Percentiles rank a stretch among this genome's conserved stretches.
phyloP scores from a whole-genome alignment of 2,329 filamentous ascomycete genomes.

The Calcarisporium arbuscula region DNA sequence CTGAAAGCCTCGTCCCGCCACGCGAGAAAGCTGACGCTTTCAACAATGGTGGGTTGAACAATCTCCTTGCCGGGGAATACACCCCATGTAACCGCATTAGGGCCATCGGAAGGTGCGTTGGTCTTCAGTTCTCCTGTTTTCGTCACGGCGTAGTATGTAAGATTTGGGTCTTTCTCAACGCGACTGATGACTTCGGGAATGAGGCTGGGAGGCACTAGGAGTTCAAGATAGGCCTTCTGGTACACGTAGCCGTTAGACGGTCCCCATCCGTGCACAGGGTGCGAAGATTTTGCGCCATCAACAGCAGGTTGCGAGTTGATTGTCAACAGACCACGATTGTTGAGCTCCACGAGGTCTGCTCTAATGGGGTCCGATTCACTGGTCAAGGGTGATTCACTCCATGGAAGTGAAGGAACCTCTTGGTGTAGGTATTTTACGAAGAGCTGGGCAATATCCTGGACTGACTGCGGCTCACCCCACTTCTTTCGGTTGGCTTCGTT shows the following conservation, averaged over 20 bases:
- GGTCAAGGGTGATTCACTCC: constrained; percentile 87
- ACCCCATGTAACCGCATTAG: constrained; percentile 98
- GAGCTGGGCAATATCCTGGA: constrained; percentile 74
- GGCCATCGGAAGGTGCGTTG: constrained; percentile 77
- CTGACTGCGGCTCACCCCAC: constrained; percentile 78
- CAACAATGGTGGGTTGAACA: constrained; percentile 99
- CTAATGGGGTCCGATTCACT: constrained; percentile 75
- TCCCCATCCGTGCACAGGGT: constrained; percentile 89
- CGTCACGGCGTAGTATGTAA: constrained; percentile 93
- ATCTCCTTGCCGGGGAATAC: constrained; percentile 99
- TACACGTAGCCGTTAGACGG: constrained; percentile 94
- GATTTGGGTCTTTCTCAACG: constrained; percentile 69
- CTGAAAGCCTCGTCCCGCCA: constrained; percentile 98
- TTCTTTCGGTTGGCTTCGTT: constrained; percentile 94
- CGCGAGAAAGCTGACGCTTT: constrained; percentile 93
- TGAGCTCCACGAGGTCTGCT: constrained; percentile 70
- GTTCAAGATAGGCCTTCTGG: constrained; percentile 94
- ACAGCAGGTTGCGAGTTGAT: constrained; percentile 98
- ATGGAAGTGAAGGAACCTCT: constrained; percentile 76
- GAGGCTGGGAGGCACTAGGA: constrained; percentile 76
- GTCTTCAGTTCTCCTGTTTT: constrained; percentile 75
- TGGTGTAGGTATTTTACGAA: constrained; percentile 83
- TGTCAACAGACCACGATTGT: constrained; percentile 80
- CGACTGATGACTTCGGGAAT: constrained; percentile 71
- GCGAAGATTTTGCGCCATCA: constrained; percentile 79